phyloP scores from a whole-genome alignment of 371 early-diverging fungal genomes.

The Rhizopus sp. region DNA sequence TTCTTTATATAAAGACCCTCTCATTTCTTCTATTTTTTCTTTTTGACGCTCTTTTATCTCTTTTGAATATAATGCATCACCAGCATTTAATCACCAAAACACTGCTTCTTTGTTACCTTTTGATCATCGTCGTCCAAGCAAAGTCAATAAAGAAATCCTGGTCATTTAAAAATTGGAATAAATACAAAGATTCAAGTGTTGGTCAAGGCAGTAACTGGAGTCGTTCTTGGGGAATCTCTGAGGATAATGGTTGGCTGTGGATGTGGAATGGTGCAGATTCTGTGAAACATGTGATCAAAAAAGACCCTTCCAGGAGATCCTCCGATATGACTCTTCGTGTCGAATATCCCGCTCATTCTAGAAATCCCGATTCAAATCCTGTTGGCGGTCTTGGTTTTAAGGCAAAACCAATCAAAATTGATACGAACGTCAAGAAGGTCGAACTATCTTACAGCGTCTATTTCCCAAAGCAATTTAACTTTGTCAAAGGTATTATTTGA shows the following conservation, averaged over 20 bases:
- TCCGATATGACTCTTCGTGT: constrained; percentile 21
- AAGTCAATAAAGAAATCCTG: constrained; percentile 11
- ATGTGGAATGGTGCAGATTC: constrained; percentile 19
- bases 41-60: not conserved
- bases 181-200: constrained; percentile 15
- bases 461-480: constrained; percentile 54
- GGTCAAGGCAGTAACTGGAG: constrained; percentile 16
- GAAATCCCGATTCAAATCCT: constrained; percentile 23
- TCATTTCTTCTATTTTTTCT: not conserved
- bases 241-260: constrained; percentile 28
- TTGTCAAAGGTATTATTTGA: constrained; percentile 46
- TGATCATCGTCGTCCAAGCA: not conserved
- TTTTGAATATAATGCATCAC: not conserved
- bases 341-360: constrained; percentile 13
- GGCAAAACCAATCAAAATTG: constrained; percentile 22
- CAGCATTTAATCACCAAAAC: not conserved
- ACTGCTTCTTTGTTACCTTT: not conserved
- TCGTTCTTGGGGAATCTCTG: constrained; percentile 18
- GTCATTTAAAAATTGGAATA: constrained; percentile 28
- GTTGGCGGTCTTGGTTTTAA: constrained; percentile 27
- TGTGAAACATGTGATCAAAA: constrained; percentile 7
- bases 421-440: constrained; percentile 27
- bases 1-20: not conserved
- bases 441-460: constrained; percentile 52
- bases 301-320: constrained; percentile 15